Evolutionary conservation across 345 rosid genomes (phyloP), one percentile per base, ranked within the genome.

Genomic region (Eucalyptus erythrocorys): DNA sequence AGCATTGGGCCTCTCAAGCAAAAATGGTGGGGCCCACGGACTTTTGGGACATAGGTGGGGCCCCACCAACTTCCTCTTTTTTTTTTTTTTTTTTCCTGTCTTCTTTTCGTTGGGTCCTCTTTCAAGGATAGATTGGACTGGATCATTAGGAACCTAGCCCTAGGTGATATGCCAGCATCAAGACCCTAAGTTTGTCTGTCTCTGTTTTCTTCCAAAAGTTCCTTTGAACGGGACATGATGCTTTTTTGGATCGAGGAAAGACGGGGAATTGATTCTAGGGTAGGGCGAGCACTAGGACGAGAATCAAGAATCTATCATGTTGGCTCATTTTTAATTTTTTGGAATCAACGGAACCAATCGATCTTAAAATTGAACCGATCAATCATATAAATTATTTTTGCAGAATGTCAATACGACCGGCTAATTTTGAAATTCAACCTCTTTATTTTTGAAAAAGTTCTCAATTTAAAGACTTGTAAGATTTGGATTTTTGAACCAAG

Each of bases 401-500:
- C 43, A 9, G 26, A 68, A 19, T 0, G 7, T 0, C 43, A 9
- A 17, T 17, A 17, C 2, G 12, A 40, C 24, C 24, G 11, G 4
- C 43, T 9, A 8, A 17, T 17, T 8, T 17, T 17, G 26, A 0
- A 68, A 34, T 34, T 34, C 13, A 34, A 17, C 4, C 2, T 68
- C 2, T 3, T 3, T 17, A 9, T 5, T 34, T 32, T 68, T 34
- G 40, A 37, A 68, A 32, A 34, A 34, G 43, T 34, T 68, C 43
- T 68, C 12, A 17, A 8, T 17, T 34, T 7, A 66, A 68, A 68
- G 42, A 34, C 24, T 34, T 0, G 40, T 34, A 10, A 4, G 1
- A 37, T 32, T 16, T 68, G 13, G 0, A 11, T 68, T 34, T 66
- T 66, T 66, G 5, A 66, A 14, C 10, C 10, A 16, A 34, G 17